phyloP scores from a whole-genome alignment of 495 filamentous ascomycete genomes.

The Cenococcum geophilum region DNA sequence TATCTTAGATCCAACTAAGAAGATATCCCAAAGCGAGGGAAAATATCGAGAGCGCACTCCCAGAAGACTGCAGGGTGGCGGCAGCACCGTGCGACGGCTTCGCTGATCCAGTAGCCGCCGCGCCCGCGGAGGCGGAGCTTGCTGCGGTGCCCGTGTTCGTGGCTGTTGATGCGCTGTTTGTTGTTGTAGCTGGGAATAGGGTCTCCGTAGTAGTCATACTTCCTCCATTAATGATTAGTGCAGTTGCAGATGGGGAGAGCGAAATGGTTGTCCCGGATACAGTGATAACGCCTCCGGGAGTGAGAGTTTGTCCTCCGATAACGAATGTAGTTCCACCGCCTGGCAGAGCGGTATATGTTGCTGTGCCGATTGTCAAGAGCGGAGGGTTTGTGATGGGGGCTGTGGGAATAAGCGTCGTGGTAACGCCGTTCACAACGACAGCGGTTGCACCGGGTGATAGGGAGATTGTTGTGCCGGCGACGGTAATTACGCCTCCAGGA shows the following conservation, averaged over 20 bases:
- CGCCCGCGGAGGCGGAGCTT: not conserved
- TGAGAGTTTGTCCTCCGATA: conserved; percentile 34
- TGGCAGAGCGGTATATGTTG: conserved; percentile 26
- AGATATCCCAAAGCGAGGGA: conserved; percentile 1
- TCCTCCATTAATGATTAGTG: conserved; percentile 25
- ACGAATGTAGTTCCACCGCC: conserved; percentile 32
- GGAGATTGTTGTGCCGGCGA: conserved; percentile 28
- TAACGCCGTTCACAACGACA: conserved; percentile 29
- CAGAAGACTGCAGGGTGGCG: not conserved
- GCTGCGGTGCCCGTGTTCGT: not conserved
- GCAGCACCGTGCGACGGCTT: conserved; percentile 1
- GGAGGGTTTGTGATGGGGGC: conserved; percentile 22
- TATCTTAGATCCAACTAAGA: not conserved
- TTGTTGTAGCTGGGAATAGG: conserved; percentile 26
- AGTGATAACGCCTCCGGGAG: conserved; percentile 36
- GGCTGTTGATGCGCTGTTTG: not conserved
- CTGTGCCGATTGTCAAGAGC: conserved; percentile 23
- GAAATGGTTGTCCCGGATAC: conserved; percentile 35
- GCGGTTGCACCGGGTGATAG: conserved; percentile 29
- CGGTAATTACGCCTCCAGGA: conserved; percentile 35
- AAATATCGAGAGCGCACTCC: not conserved
- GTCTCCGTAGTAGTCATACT: conserved; percentile 11
- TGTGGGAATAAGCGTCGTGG: conserved; percentile 5
- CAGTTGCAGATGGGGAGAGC: conserved; percentile 31
- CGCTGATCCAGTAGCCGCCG: not conserved